Base-by-base conservation (phyloP, 2,329 filamentous ascomycete species). In the Passalora sequoiae region DNA sequence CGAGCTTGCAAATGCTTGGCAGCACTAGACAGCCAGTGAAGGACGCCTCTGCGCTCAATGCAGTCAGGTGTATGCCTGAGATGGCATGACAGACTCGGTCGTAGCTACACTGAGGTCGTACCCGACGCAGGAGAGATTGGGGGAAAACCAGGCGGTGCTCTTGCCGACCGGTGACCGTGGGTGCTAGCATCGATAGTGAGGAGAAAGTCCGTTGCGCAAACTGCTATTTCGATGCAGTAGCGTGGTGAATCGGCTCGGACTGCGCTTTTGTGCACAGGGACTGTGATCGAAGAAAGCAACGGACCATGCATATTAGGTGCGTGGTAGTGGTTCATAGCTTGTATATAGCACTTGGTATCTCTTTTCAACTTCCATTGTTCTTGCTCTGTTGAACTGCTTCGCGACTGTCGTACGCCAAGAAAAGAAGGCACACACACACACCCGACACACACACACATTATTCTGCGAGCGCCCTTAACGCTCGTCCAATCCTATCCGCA, bases 61-160 rank as follows among this genome's bases (percentile, higher is more conserved):
- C n/a, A n/a, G 12, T 27, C 12, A 27, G 24, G 12, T 12, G 24
- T 12, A 27, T 12, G 24, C 24, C 6, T 27, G 24, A 12, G 6
- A 27, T 27, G 24, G 24, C 12, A 27, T n/a, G n/a, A n/a, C n/a
- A n/a, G n/a, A n/a, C n/a, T n/a, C n/a, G n/a, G n/a, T n/a, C n/a
- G n/a, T n/a, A n/a, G n/a, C n/a, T n/a, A n/a, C n/a, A n/a, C n/a
- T 20, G 22, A 21, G 27, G 38, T 40, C 16, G 38, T 32, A 40
- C 38, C 38, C 27, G 38, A 40, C 20, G 38, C 38, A 40, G 28
- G 38, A 32, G 38, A 32, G 24, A 12, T 16, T 36, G 33, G 33
- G 20, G 19, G 15, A 36, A 12, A 20, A 24, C 33, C 20, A 24
- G 20, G 10, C 10, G 32, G 33, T 24, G 8, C 9, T 20, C 19